Evolutionary conservation across 805 yeast genomes (phyloP).

Genomic region (Hanseniaspora lindneri): DNA sequence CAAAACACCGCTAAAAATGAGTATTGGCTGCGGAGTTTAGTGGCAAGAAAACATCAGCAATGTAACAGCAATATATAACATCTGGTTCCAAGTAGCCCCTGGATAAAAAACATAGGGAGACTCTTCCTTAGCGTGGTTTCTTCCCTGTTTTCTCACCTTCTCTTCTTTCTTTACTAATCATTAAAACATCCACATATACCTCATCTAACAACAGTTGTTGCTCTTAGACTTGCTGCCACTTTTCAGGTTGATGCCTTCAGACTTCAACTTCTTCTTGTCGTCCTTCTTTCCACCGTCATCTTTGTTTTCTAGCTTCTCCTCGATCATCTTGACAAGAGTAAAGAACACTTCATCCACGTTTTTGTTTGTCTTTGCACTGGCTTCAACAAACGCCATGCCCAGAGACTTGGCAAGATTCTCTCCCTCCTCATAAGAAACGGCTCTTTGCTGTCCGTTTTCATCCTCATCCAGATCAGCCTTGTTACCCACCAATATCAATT

Average conservation of each 20-base stretch:
- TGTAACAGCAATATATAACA: too few relatives aligned
- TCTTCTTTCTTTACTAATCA: neutral
- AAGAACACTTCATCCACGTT: conserved; percentile 88
- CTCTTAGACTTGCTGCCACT: conserved; percentile 4
- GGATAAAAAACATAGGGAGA: too few relatives aligned
- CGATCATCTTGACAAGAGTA: conserved; percentile 74
- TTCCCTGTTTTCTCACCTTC: too few relatives aligned
- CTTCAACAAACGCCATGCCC: conserved; percentile 85
- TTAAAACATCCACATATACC: neutral
- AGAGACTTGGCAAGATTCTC: conserved; percentile 75
- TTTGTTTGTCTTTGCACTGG: conserved; percentile 86
- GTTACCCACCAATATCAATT: conserved; percentile 86
- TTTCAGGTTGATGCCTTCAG: conserved; percentile 9
- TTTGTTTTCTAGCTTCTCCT: conserved; percentile 46
- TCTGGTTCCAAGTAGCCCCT: too few relatives aligned
- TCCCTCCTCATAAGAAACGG: conserved; percentile 82
- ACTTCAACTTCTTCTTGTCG: conserved; percentile 2
- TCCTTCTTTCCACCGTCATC: neutral
- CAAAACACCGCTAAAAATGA: too few relatives aligned
- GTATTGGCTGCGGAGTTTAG: too few relatives aligned
- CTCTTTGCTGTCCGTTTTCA: conserved; percentile 37
- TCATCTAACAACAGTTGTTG: conserved; percentile 2
- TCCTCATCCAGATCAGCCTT: conserved; percentile 67
- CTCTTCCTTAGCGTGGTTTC: too few relatives aligned
- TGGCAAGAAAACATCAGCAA: too few relatives aligned